Evolutionary conservation across 495 filamentous ascomycete genomes (phyloP).

Genomic region (Apiosordaria backusii): DNA sequence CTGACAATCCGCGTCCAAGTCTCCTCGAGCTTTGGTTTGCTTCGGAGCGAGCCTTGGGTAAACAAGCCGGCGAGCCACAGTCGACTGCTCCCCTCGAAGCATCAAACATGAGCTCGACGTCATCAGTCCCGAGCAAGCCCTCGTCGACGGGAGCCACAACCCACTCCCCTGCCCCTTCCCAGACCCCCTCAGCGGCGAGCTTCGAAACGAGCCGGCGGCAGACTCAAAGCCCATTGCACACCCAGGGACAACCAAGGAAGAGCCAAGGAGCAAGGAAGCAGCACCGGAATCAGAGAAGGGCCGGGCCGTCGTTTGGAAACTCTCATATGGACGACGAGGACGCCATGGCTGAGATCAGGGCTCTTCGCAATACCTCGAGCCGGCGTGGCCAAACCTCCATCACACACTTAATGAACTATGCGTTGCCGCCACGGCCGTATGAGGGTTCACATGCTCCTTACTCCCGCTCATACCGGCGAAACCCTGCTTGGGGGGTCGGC

Average conservation of each 20-base stretch:
- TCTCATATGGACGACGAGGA: slow-evolving; percentile 59
- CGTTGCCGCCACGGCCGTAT: slow-evolving; percentile 72
- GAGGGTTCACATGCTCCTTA: slow-evolving; percentile 47
- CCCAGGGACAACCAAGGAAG: slow-evolving; percentile 59
- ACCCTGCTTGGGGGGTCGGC: slow-evolving; percentile 79
- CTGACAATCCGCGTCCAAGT: not conserved
- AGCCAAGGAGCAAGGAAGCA: slow-evolving; percentile 71
- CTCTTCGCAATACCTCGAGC: slow-evolving; percentile 77
- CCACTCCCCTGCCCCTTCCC: slow-evolving; percentile 1
- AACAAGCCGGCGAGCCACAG: slow-evolving; percentile 12
- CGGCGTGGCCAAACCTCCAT: slow-evolving; percentile 94
- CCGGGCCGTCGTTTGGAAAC: slow-evolving; percentile 25
- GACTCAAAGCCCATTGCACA: slow-evolving; percentile 52
- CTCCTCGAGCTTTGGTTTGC: not conserved
- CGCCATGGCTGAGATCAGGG: slow-evolving; percentile 76
- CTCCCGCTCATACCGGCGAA: slow-evolving; percentile 52
- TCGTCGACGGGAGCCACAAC: slow-evolving; percentile 35
- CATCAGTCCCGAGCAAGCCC: slow-evolving; percentile 43
- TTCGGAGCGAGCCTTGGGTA: not conserved
- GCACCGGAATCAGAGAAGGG: slow-evolving; percentile 57
- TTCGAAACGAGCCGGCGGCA: slow-evolving; percentile 61
- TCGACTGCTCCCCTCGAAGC: slow-evolving; percentile 14
- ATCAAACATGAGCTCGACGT: slow-evolving; percentile 45
- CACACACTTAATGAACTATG: slow-evolving; percentile 92
- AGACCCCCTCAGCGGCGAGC: slow-evolving; percentile 16